A percentile compares a stretch with the other conserved stretches of the same genome.
These are phyloP conservation scores for Flaveria bidentis DNA, from an alignment of 129 eudicot genomes.

Conservation along the genomic window DNA sequence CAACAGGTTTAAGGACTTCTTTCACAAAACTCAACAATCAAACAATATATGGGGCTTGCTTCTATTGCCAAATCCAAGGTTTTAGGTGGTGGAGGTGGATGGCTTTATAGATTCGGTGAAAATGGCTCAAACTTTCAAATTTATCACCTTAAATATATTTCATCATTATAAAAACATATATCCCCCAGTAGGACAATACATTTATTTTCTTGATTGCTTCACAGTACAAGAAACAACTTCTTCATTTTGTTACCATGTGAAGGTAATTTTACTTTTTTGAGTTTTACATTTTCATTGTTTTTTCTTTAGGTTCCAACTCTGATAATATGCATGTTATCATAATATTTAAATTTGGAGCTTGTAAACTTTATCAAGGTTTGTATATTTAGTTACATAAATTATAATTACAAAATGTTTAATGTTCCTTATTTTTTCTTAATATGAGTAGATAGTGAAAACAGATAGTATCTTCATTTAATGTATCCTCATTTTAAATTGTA, in stretches of 20 bases:
- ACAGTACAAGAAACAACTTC: conserved; percentile 3
- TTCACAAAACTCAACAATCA: too few relatives aligned
- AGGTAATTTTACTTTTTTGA: conserved; percentile 13
- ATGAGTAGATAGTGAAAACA: too few relatives aligned
- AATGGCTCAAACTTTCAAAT: conserved; percentile 16
- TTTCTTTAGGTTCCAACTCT: background rate
- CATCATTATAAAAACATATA: conserved; percentile 28
- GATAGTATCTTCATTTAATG: too few relatives aligned
- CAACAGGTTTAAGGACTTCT: too few relatives aligned
- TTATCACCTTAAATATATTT: conserved; percentile 31
- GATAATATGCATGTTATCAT: background rate
- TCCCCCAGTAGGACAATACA: background rate
- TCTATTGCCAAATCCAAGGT: too few relatives aligned
- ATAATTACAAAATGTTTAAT: too few relatives aligned
- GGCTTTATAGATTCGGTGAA: background rate
- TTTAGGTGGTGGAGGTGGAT: too few relatives aligned
- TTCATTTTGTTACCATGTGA: conserved; percentile 22
- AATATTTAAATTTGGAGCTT: too few relatives aligned
- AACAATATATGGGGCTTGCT: background rate
- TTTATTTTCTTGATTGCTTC: conserved; percentile 8
- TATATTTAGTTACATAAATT: too few relatives aligned
- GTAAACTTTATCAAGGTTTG: too few relatives aligned
- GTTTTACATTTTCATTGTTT: conserved; percentile 10
- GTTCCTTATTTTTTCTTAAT: too few relatives aligned
- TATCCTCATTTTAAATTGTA: too few relatives aligned